phyloP scores from a whole-genome alignment of 2,329 filamentous ascomycete genomes.

The Zymoseptoria ardabiliae region DNA sequence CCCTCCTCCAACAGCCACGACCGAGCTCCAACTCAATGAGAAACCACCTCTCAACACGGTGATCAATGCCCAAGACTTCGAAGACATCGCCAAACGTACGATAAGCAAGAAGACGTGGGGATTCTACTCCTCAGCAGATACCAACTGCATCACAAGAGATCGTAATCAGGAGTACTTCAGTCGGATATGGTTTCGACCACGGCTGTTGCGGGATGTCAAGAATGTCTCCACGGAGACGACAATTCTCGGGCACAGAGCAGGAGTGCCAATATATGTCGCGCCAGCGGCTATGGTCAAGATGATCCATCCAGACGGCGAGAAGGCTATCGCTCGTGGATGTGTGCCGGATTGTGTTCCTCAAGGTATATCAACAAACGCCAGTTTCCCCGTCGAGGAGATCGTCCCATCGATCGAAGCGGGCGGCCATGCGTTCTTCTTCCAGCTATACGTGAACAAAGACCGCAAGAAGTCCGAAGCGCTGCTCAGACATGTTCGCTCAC shows the following conservation, averaged over 20 bases:
- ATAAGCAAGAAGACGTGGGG: slow-evolving; percentile 36
- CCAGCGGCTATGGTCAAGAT: slow-evolving; percentile 33
- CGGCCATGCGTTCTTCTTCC: slow-evolving; percentile 45
- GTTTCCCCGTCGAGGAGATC: slow-evolving; percentile 28
- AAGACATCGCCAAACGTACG: slow-evolving; percentile 33
- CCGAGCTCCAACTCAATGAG: slow-evolving; percentile 26
- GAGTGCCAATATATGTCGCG: slow-evolving; percentile 32
- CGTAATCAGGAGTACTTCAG: slow-evolving; percentile 38
- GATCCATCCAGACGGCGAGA: slow-evolving; percentile 33
- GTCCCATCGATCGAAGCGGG: slow-evolving; percentile 17
- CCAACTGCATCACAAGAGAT: slow-evolving; percentile 42
- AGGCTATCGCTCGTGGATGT: slow-evolving; percentile 29
- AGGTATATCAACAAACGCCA: slow-evolving; percentile 29
- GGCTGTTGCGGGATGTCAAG: slow-evolving; percentile 37
- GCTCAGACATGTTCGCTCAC: slow-evolving; percentile 39
- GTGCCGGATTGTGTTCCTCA: slow-evolving; percentile 23
- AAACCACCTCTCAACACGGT: slow-evolving; percentile 42
- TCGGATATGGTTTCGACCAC: slow-evolving; percentile 42
- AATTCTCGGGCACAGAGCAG: slow-evolving; percentile 28
- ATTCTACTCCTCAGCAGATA: slow-evolving; percentile 45
- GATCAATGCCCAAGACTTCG: slow-evolving; percentile 43
- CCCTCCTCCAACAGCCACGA: slow-evolving; percentile 25
- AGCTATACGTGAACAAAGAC: slow-evolving; percentile 56
- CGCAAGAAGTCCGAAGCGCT: slow-evolving; percentile 45
- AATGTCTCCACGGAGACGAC: slow-evolving; percentile 28